Evolutionary conservation across 164 flowering plant species (phyloP).

Genomic region (Aristolochia californica): DNA sequence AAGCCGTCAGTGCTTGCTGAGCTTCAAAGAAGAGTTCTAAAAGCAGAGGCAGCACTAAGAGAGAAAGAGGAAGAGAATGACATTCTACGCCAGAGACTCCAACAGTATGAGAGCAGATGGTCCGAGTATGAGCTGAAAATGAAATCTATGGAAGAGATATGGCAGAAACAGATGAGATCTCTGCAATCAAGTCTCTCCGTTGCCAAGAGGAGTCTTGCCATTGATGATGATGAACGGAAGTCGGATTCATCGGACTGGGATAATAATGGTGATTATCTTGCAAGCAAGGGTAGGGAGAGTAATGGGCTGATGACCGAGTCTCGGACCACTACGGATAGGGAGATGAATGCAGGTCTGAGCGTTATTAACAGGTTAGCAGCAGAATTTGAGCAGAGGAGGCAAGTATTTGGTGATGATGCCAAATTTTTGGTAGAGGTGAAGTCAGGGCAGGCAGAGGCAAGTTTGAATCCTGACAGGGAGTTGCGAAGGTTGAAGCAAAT

Average conservation of each 20-base stretch:
- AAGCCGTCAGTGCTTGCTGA: constrained; percentile 80
- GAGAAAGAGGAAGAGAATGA: constrained; percentile 93
- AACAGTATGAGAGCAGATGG: constrained; percentile 91
- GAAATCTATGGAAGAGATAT: constrained; percentile 98
- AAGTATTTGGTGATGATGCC: constrained; percentile 90
- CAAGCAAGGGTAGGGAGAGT: constrained; percentile 31
- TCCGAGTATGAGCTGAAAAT: constrained; percentile 87
- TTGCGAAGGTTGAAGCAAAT: constrained; percentile 69
- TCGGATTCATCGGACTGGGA: constrained; percentile 81
- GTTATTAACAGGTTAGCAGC: constrained; percentile 77
- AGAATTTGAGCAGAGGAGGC: constrained; percentile 85
- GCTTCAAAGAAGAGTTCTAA: constrained; percentile 76
- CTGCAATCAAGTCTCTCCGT: constrained; percentile 87
- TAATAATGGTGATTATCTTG: constrained; percentile 17
- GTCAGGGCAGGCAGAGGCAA: constrained; percentile 85
- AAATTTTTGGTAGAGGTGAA: constrained; percentile 97
- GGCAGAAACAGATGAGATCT: constrained; percentile 98
- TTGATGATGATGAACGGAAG: constrained; percentile 57
- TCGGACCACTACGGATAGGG: constrained; percentile 10
- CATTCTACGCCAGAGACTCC: constrained; percentile 79
- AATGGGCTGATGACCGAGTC: constrained; percentile 41
- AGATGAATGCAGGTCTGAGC: constrained; percentile 69
- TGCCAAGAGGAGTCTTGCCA: constrained; percentile 81
- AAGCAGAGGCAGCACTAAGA: constrained; percentile 82
- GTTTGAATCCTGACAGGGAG: constrained; percentile 72